These are phyloP conservation scores for Suzukiozyma palmioleophila DNA, from an alignment of 1,139 yeast genomes.

Conservation along the genomic window DNA sequence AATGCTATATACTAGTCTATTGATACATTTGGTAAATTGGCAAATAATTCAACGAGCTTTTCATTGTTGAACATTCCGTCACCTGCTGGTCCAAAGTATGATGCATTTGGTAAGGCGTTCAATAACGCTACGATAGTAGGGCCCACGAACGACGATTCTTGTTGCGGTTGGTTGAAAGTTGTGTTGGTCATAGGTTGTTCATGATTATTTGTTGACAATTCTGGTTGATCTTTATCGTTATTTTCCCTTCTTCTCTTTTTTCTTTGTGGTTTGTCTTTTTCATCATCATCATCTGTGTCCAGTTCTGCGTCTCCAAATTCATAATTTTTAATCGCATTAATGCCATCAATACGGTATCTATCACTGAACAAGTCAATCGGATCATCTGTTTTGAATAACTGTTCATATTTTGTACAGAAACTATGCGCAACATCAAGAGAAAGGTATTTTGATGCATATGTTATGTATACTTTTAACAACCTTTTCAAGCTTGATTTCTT, in stretches of 20 bases:
- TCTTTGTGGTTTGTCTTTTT: slow-evolving; percentile 19
- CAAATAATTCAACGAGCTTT: slow-evolving; percentile 39
- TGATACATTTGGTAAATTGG: slow-evolving; percentile 30
- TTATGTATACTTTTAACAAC: slow-evolving; percentile 21
- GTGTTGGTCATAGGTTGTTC: slow-evolving; percentile 5
- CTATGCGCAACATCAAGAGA: slow-evolving; percentile 64
- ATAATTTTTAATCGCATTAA: slow-evolving; percentile 40
- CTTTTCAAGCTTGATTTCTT: slow-evolving; percentile 23
- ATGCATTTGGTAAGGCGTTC: slow-evolving; percentile 49
- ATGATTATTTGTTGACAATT: slow-evolving; percentile 1
- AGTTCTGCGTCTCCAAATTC: slow-evolving; percentile 34
- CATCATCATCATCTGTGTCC: slow-evolving; percentile 16
- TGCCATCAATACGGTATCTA: slow-evolving; percentile 39
- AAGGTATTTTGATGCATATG: slow-evolving; percentile 45
- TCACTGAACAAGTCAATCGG: slow-evolving; percentile 38
- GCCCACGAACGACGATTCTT: slow-evolving; percentile 37
- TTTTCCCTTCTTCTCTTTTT: slow-evolving; percentile 8
- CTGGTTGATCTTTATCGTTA: slow-evolving; percentile 2
- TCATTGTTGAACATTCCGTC: slow-evolving; percentile 38
- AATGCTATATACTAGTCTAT: slow-evolving; percentile 9
- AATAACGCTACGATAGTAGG: slow-evolving; percentile 51
- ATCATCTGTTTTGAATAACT: slow-evolving; percentile 60
- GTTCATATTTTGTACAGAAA: slow-evolving; percentile 63
- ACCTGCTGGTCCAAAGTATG: slow-evolving; percentile 39
- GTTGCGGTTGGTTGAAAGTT: slow-evolving; percentile 6